Percentiles rank a stretch among this genome's conserved stretches.
These are phyloP conservation scores for Alternaria hordeiaustralica DNA, from an alignment of 2,329 filamentous ascomycete genomes.

Conservation along the genomic window DNA sequence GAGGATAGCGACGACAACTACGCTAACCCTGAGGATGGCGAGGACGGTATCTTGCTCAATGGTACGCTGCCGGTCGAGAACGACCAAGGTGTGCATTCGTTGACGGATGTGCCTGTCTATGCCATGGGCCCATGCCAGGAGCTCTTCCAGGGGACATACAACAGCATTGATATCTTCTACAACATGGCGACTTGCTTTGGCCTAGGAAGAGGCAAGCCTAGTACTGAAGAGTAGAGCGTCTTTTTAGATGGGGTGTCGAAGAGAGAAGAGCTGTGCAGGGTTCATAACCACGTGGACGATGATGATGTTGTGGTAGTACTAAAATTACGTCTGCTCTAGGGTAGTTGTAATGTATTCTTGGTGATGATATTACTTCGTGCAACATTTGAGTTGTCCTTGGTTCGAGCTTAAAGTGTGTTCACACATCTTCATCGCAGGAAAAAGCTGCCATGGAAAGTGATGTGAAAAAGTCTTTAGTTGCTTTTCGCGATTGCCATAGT, in stretches of 20 bases:
- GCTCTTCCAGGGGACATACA: slow-evolving; percentile 73
- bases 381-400: not conserved
- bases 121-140: slow-evolving; percentile 81
- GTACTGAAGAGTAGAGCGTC: not conserved
- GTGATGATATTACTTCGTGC: not conserved
- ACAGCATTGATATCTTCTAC: slow-evolving; percentile 76
- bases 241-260: not conserved
- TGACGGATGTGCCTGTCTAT: slow-evolving; percentile 64
- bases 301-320: not conserved
- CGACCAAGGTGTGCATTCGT: slow-evolving; percentile 59
- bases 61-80: slow-evolving; percentile 72
- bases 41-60: slow-evolving; percentile 74
- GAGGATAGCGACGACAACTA: slow-evolving; percentile 62
- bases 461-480: not conserved
- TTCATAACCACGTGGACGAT: not conserved
- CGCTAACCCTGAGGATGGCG: slow-evolving; percentile 71
- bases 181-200: slow-evolving; percentile 74
- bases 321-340: not conserved
- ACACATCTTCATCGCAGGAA: not conserved
- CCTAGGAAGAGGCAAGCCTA: slow-evolving; percentile 16
- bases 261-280: not conserved
- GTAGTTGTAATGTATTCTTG: slow-evolving; percentile 13
- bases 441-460: not conserved
- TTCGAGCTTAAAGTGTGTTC: not conserved
- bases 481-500: not conserved